Base-by-base conservation (phyloP, 2,329 filamentous ascomycete genomes). In the Fusarium concolor region DNA sequence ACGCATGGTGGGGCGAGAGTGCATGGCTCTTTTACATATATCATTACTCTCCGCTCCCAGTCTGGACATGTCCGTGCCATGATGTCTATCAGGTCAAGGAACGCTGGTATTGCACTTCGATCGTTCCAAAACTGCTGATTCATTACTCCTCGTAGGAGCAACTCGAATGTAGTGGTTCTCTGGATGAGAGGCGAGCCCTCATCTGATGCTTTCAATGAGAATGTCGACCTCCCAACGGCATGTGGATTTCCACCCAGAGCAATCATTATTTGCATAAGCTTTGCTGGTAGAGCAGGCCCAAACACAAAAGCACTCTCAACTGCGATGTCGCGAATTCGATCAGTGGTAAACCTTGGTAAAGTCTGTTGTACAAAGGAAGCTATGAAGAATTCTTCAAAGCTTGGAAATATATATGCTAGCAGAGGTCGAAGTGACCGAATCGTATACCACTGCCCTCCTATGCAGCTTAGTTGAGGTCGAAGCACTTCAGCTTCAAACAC, bases 241-340 rank as follows among this genome's bases (percentile, higher is more conserved):
- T 59, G 51, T 1, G 28, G n/a, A 0, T n/a, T 4, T n/a, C 6
- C 51, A 0, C n/a, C 51, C 1, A 41, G 3, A 2, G 10, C n/a
- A 18, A 59, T 15, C 2, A 47, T 7, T 1, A 2, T 1, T 29
- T 5, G 9, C 1, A 56, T 41, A 10, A 47, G 7, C 2, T 2
- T 15, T 3, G 0, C 12, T 17, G 12, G 1, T 1, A 35, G 31
- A 15, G 5, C 31, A 17, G 0, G 1, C 0, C 0, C 0, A 0
- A 0, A 6, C 24, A 8, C 24, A 0, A 29, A 29, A 9, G 10
- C 0, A 3, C 11, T 20, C 24, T 6, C 10, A 8, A 22, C 2
- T 2, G n/a, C 20, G 6, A 58, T 15, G 1, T 35, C 28, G 0
- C 35, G 12, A 6, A 59, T 28, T 8, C n/a, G 2, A 0, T 1